Evolutionary conservation across 2,329 filamentous ascomycete genomes (phyloP).

Genomic region (Hymenoscyphus fructigenus): DNA sequence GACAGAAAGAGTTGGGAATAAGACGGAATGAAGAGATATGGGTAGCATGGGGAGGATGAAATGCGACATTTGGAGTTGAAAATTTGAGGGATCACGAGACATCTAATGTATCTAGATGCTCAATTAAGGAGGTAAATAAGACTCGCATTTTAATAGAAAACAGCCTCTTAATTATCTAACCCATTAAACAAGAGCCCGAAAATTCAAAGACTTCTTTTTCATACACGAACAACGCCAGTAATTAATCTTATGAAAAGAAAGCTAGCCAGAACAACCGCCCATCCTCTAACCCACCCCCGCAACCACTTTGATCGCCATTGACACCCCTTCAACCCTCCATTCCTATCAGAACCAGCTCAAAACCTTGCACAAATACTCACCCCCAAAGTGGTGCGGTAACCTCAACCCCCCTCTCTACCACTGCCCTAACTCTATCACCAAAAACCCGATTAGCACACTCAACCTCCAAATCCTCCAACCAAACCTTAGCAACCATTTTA

Average conservation of each 20-base stretch:
- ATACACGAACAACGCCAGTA: not conserved
- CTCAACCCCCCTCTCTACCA: conserved; percentile 87
- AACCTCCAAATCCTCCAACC: conserved; percentile 88
- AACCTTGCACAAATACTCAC: not conserved
- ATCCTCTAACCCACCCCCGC: not conserved
- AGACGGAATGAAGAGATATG: no score
- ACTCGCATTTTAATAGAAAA: no score
- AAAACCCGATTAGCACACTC: conserved; percentile 79
- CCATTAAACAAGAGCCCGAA: no score
- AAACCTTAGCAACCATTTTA: conserved; percentile 82
- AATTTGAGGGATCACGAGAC: no score
- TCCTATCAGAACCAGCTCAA: no score
- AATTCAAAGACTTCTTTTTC: not conserved
- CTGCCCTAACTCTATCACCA: conserved; percentile 79
- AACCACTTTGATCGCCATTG: not conserved
- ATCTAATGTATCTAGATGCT: no score
- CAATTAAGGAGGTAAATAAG: no score
- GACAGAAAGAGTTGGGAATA: not conserved
- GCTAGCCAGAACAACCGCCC: not conserved
- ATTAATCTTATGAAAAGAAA: not conserved
- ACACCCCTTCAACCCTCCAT: no score
- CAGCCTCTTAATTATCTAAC: no score
- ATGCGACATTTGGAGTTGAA: no score
- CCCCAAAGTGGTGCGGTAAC: conserved; percentile 71
- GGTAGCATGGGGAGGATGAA: no score